These are phyloP conservation scores for Tuber brumale DNA, from an alignment of 495 filamentous ascomycete species.

Conservation along the genomic window DNA sequence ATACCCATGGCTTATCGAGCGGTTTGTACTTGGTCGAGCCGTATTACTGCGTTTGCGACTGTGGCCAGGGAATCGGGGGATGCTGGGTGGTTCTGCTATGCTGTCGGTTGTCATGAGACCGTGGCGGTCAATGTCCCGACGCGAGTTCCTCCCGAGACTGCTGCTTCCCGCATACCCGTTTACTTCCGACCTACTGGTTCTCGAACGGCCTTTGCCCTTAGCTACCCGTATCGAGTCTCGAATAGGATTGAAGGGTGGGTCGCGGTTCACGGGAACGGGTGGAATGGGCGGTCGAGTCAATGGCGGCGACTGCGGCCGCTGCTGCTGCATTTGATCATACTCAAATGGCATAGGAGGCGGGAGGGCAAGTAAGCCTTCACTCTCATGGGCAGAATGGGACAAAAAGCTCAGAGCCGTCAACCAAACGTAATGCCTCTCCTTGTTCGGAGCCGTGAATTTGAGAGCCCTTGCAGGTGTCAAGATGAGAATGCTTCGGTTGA, in stretches of 20 bases:
- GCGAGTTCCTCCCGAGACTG: constrained; percentile 8
- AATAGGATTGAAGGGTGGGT: constrained; percentile 55
- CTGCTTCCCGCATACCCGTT: constrained; percentile 16
- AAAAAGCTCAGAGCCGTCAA: constrained; percentile 89
- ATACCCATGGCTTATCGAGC: constrained; percentile 36
- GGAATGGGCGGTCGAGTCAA: constrained; percentile 44
- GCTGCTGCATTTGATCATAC: constrained; percentile 41
- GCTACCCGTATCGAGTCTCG: constrained; percentile 87
- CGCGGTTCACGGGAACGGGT: constrained; percentile 33
- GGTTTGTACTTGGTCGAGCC: constrained; percentile 25
- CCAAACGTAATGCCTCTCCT: constrained; percentile 92
- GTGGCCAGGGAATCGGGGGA: constrained; percentile 62
- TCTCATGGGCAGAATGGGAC: constrained; percentile 70
- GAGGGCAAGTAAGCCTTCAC: constrained; percentile 59
- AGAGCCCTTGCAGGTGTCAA: constrained; percentile 87
- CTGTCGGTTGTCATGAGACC: constrained; percentile 41
- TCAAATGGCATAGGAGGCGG: constrained; percentile 47
- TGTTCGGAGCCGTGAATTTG: constrained; percentile 80
- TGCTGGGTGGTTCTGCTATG: constrained; percentile 68
- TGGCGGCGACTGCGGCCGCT: constrained; percentile 46
- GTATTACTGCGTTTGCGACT: constrained; percentile 36
- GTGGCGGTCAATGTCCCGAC: constrained; percentile 41
- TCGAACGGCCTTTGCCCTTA: constrained; percentile 60
- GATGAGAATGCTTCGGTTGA: constrained; percentile 92
- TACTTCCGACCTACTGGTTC: constrained; percentile 11